Evolutionary conservation across 441 rosid species (phyloP), one percentile per base, ranked within the genome.

Genomic region (Mallotus repandus): DNA sequence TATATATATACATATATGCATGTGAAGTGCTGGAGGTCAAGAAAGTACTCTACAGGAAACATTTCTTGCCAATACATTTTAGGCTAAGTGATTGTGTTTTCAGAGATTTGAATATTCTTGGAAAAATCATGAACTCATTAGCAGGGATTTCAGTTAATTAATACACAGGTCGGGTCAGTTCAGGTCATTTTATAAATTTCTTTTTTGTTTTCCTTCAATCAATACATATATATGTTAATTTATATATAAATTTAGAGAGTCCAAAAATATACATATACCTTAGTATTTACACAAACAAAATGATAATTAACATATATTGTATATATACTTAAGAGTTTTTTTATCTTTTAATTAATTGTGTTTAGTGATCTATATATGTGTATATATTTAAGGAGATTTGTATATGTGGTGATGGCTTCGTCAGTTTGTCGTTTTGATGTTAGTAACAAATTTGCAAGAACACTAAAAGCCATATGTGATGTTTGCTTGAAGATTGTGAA

Each of bases 361-460:
- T 1, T 35, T 35, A 35, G 41, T 35, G 41, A 35, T 35, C 41
- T 35, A 35, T 35, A 35, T 35, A 35, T 45, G 11, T 45, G 1
- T 45, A 45, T 45, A 45, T 7, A 45, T 45, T 45, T 45, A 7
- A 7, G 11, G 1, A 45, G 49, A 45, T 45, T 45, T 45, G 11
- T 45, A 9, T 45, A 45, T 10, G 41, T 38, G 49, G 49, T 45
- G 49, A 45, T 45, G 49, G 49, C 49, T 45, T 45, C 11, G 49
- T 45, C 49, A 5, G 49, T 10, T 66, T 49, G 21, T 22, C 12
- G 9, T 66, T 16, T 66, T 66, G 25, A 66, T 48, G 56, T 66
- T 66, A 18, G 41, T 70, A 58, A 59, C 46, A 45, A 58, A 56
- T 57, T 68, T 12, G 50, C 63, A 68, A 55, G 46, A 46, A 9